Evolutionary conservation across 2,329 filamentous ascomycete species (phyloP), one percentile per base, ranked within the genome.

Genomic region (Fusarium nisikadoi): DNA sequence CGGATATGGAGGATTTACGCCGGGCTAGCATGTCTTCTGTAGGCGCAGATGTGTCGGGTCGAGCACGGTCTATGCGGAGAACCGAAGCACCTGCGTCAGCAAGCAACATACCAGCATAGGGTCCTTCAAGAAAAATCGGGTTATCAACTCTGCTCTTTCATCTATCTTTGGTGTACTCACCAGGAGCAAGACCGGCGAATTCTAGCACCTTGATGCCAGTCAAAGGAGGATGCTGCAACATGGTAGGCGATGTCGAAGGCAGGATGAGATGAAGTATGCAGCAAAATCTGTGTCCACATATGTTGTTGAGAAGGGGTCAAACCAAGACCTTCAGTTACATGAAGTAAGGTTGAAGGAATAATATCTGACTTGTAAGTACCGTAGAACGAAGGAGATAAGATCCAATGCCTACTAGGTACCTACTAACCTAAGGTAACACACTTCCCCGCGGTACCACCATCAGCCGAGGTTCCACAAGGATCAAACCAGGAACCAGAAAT

Each of bases 81-180:
- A 98, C 93, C 10, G 90, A 90, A 59, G 95, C 95, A 77, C 95
- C 95, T 73, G 94, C 94, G 83, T 98, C 95, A 75, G 95, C 92
- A 69, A 98, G 91, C 55, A 97, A 89, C 78, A 98, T 89, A 76
- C 94, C 94, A 54, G 94, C 92, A 80, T 96, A 98, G 46, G 95
- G 95, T 31, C 92, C 94, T 95, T 72, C 12, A 29, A 8, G 23
- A 3, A 56, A 4, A 38, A 33, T 31, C 23, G 8, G 10, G 47
- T 20, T 45, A 31, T 17, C 25, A 25, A 13, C 16, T 17, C 13
- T 27, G n/a, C 14, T 14, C 38, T 38, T 11, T 14, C 19, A 14
- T 33, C 33, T 2, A 8, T 19, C 27, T 47, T 23, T 14, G 23
- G 16, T 49, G 41, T 17, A 72, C 79, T 27, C 79, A 90, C 89